These are phyloP conservation scores for Fusarium papillatum DNA, from an alignment of 2,329 filamentous ascomycete species.

Conservation along the genomic window DNA sequence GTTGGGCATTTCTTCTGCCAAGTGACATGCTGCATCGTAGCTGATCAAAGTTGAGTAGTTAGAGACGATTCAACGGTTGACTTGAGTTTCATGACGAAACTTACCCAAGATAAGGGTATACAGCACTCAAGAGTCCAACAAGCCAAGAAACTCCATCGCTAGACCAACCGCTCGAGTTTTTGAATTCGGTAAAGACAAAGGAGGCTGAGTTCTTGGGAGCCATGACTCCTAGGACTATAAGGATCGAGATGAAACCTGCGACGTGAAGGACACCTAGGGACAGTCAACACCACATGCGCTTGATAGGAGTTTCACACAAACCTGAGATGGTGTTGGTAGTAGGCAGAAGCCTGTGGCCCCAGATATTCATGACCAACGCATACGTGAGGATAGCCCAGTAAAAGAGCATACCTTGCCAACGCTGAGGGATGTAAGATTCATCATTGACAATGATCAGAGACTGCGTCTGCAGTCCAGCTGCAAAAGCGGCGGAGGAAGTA, in stretches of 20 bases:
- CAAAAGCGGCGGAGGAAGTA: constrained; percentile 62
- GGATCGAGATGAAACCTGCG: constrained; percentile 43
- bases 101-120: constrained; percentile 51
- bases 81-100: background rate
- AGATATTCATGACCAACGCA: constrained; percentile 56
- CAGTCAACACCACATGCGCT: background rate
- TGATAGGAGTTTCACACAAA: background rate
- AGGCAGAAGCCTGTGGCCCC: constrained; percentile 53
- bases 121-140: constrained; percentile 47
- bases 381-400: constrained; percentile 60
- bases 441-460: constrained; percentile 58
- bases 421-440: constrained; percentile 53
- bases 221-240: constrained; percentile 48
- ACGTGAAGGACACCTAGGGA: constrained; percentile 43
- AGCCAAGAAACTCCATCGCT: constrained; percentile 50
- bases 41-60: constrained; percentile 19
- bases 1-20: constrained; percentile 51
- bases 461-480: constrained; percentile 58
- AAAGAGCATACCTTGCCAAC: constrained; percentile 61
- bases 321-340: constrained; percentile 48
- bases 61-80: background rate
- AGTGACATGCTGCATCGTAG: constrained; percentile 51
- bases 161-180: constrained; percentile 49
- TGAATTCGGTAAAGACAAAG: constrained; percentile 49
- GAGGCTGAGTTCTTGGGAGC: constrained; percentile 44